These are phyloP conservation scores for Bipolaris gigantea DNA, from an alignment of 2,329 filamentous ascomycete genomes.

Conservation along the genomic window DNA sequence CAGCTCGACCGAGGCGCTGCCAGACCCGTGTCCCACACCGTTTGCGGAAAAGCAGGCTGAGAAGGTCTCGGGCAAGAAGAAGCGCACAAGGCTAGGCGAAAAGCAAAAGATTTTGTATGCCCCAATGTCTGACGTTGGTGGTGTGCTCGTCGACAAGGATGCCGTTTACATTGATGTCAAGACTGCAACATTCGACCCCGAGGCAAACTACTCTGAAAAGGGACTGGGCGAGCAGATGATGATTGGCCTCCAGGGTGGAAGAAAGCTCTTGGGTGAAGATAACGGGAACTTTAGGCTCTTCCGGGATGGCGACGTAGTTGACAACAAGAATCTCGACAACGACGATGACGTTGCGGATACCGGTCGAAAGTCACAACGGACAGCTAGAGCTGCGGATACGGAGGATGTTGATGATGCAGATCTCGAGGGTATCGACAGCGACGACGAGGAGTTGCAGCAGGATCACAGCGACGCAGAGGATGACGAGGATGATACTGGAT, in stretches of 20 bases:
- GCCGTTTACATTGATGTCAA: slow-evolving; percentile 86
- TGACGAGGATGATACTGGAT: slow-evolving; percentile 56
- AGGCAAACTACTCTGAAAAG: slow-evolving; percentile 67
- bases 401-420: slow-evolving; percentile 57
- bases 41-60: slow-evolving; percentile 84
- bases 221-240: slow-evolving; percentile 97
- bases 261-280: slow-evolving; percentile 78
- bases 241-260: slow-evolving; percentile 81
- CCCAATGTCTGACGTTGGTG: slow-evolving; percentile 97
- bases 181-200: slow-evolving; percentile 69
- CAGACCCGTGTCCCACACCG: slow-evolving; percentile 94
- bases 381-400: slow-evolving; percentile 51
- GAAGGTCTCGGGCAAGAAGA: slow-evolving; percentile 80
- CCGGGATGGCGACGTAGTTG: slow-evolving; percentile 70
- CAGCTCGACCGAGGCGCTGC: slow-evolving; percentile 79
- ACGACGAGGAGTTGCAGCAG: slow-evolving; percentile 58
- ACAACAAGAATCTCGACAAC: slow-evolving; percentile 52
- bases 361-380: slow-evolving; percentile 58
- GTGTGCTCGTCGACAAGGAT: slow-evolving; percentile 94
- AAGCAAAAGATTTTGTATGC: slow-evolving; percentile 97
- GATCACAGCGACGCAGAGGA: slow-evolving; percentile 53
- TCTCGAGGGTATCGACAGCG: slow-evolving; percentile 51
- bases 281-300: slow-evolving; percentile 86
- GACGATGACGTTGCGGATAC: slow-evolving; percentile 61
- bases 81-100: slow-evolving; percentile 80